Evolutionary conservation across 208 protist species (phyloP).

Genomic region (Crithidia mellificae): DNA sequence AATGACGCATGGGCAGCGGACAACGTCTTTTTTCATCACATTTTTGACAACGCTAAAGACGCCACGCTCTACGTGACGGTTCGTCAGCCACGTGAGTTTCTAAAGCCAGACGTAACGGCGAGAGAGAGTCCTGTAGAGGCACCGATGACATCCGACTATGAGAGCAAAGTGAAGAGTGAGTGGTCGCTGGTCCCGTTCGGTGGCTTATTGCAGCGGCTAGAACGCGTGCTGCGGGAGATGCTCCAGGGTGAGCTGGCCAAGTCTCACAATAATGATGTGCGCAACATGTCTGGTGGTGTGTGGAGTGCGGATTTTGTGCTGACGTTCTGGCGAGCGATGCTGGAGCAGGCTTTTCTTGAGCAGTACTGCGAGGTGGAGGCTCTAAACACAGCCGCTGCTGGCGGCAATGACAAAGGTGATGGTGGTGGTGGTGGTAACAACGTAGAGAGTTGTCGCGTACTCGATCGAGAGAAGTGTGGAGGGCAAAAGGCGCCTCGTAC

Average conservation of each 20-base stretch:
- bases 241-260: not conserved
- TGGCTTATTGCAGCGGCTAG: constrained; percentile 1
- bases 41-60: constrained; percentile 26
- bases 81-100: constrained; percentile 11
- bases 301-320: not conserved
- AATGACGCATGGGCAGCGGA: too few species aligned
- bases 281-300: not conserved
- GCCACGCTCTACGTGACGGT: constrained; percentile 18
- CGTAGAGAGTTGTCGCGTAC: too few species aligned
- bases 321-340: constrained; percentile 28
- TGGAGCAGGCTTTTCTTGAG: constrained; percentile 40
- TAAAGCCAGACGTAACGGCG: too few species aligned
- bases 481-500: too few species aligned
- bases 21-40: constrained; percentile 18
- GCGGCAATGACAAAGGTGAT: not conserved
- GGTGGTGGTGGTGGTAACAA: too few species aligned
- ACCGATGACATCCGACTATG: too few species aligned
- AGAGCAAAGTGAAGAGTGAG: too few species aligned
- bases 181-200: constrained; percentile 17
- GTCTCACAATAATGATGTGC: not conserved
- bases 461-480: too few species aligned
- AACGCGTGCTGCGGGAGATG: constrained; percentile 18
- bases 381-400: not conserved
- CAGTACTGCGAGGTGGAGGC: constrained; percentile 25
- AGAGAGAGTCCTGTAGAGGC: too few species aligned